These are phyloP conservation scores for Schwanniomyces pseudopolymorphus DNA, from an alignment of 805 yeast species.

Conservation along the genomic window DNA sequence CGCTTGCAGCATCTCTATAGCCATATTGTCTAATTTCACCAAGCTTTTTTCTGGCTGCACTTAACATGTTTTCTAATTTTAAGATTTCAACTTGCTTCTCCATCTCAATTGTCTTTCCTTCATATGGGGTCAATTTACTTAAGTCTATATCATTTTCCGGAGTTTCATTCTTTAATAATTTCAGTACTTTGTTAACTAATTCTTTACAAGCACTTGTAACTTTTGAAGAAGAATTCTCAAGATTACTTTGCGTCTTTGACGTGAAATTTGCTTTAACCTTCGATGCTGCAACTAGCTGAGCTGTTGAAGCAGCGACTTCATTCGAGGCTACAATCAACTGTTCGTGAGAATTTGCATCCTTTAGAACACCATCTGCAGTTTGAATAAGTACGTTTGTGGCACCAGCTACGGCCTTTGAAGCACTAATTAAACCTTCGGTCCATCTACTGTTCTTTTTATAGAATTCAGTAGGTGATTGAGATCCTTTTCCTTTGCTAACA, in stretches of 20 bases:
- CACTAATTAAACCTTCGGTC: constrained; percentile 92
- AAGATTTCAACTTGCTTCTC: constrained; percentile 90
- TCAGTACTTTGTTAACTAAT: constrained; percentile 69
- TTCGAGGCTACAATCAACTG: constrained; percentile 87
- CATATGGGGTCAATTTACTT: constrained; percentile 67
- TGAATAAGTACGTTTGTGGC: constrained; percentile 79
- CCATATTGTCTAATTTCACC: constrained; percentile 83
- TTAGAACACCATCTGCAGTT: constrained; percentile 83
- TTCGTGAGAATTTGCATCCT: constrained; percentile 65
- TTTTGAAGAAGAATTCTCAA: constrained; percentile 65
- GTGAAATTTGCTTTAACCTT: constrained; percentile 78
- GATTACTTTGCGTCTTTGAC: constrained; percentile 71
- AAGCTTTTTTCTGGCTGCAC: constrained; percentile 71
- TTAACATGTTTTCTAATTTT: constrained; percentile 73
- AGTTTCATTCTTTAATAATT: constrained; percentile 43
- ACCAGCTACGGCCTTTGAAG: constrained; percentile 82
- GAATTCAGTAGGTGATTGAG: constrained; percentile 66
- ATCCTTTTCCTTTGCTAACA: constrained; percentile 67
- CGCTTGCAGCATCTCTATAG: constrained; percentile 59
- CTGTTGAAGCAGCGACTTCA: constrained; percentile 90
- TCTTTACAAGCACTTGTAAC: constrained; percentile 77
- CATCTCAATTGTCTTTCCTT: constrained; percentile 84
- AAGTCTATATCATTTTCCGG: constrained; percentile 54
- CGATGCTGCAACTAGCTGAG: constrained; percentile 88
- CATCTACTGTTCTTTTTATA: constrained; percentile 86